A percentile compares a stretch with the other conserved stretches of the same genome.
Conservation (phyloP, 305 asterid species). For the Rubia tinctorum region DNA sequence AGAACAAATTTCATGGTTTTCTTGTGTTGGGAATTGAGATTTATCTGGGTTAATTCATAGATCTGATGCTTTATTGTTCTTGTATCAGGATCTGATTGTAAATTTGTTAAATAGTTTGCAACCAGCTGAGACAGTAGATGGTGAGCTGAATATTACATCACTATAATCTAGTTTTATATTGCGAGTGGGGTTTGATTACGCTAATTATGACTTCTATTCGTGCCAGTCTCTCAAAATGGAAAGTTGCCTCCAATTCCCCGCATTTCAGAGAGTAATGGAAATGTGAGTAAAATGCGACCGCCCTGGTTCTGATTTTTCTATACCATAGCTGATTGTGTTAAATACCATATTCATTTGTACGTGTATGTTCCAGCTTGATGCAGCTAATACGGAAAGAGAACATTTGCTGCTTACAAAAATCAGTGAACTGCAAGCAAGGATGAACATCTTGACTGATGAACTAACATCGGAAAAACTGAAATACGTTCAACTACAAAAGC, state of each 20-base stretch:
- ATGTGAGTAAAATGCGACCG: conserved; percentile 39
- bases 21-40: conserved; percentile 3
- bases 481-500: conserved; percentile 87
- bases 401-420: conserved; percentile 74
- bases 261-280: conserved; percentile 81
- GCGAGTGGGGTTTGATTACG: conserved; percentile 14
- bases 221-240: conserved; percentile 84
- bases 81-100: conserved; percentile 79
- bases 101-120: conserved; percentile 86
- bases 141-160: conserved; percentile 42
- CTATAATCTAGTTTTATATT: conserved; percentile 6
- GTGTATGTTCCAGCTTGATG: conserved; percentile 53
- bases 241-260: conserved; percentile 77
- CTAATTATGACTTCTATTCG: conserved; percentile 25
- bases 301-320: neutral
- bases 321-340: neutral
- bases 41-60: neutral
- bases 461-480: conserved; percentile 76
- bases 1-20: neutral
- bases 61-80: conserved; percentile 17
- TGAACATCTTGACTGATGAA: conserved; percentile 85
- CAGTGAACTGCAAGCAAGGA: conserved; percentile 92
- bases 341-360: neutral
- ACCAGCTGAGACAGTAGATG: conserved; percentile 68
- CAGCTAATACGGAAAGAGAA: conserved; percentile 77